Percentiles rank a stretch among this genome's conserved stretches.
phyloP scores from a whole-genome alignment of 2,329 filamentous ascomycete species.

The Stagonosporopsis vannaccii region DNA sequence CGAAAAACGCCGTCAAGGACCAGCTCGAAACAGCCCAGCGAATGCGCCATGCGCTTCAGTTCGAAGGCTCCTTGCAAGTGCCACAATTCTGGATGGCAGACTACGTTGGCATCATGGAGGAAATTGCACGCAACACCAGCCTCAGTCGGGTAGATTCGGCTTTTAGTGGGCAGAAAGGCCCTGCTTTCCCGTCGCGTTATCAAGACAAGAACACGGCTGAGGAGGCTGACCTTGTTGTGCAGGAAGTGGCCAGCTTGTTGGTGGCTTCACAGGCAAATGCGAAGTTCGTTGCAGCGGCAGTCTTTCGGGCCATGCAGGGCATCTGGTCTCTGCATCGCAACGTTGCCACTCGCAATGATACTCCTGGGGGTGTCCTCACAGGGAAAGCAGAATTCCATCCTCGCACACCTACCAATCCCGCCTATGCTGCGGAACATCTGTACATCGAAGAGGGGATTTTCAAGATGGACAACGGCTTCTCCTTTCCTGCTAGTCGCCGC shows the following conservation, averaged over 20 bases:
- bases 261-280: constrained; percentile 53
- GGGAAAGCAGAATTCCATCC: constrained; percentile 72
- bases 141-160: constrained; percentile 55
- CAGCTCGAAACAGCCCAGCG: constrained; percentile 26
- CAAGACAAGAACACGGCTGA: constrained; percentile 36
- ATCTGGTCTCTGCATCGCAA: constrained; percentile 70
- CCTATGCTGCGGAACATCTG: constrained; percentile 65
- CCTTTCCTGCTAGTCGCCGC: constrained; percentile 68
- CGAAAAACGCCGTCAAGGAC: constrained; percentile 11
- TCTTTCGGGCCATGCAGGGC: constrained; percentile 75
- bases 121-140: constrained; percentile 67
- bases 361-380: constrained; percentile 69
- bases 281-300: constrained; percentile 68
- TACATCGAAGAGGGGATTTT: constrained; percentile 73
- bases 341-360: constrained; percentile 62
- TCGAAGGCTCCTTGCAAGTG: constrained; percentile 52
- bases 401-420: constrained; percentile 60
- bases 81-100: constrained; percentile 84
- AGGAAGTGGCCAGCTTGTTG: constrained; percentile 54
- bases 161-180: constrained; percentile 59
- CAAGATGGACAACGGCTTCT: constrained; percentile 62
- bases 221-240: constrained; percentile 56
- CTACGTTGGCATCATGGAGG: constrained; percentile 77
- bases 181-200: constrained; percentile 47
- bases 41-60: constrained; percentile 56